These are phyloP conservation scores for Penicillium sp. DNA, from an alignment of 2,329 filamentous ascomycete species.

Conservation along the genomic window DNA sequence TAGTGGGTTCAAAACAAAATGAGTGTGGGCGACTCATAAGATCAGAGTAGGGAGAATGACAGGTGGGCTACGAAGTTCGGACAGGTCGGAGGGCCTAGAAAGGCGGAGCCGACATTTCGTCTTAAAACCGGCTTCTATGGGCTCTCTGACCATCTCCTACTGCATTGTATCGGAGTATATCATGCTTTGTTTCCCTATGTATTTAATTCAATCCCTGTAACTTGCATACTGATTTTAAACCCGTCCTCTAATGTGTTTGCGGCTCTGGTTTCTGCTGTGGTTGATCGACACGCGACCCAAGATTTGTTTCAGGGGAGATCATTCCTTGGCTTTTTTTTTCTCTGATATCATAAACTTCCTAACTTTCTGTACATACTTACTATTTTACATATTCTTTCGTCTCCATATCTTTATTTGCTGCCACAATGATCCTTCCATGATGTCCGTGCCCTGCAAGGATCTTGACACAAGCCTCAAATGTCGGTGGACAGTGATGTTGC, in stretches of 20 bases:
- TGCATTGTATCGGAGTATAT: constrained; percentile 4
- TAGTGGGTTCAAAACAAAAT: constrained; percentile 9
- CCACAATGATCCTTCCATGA: neutral
- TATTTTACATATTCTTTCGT: constrained; percentile 1
- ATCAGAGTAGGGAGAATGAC: constrained; percentile 21
- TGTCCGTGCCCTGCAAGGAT: constrained; percentile 20
- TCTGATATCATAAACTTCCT: neutral
- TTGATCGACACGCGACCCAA: constrained; percentile 13
- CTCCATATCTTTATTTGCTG: neutral
- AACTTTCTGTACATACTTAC: neutral
- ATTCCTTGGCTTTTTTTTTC: neutral
- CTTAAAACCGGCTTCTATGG: constrained; percentile 10
- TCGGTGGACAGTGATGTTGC: constrained; percentile 10
- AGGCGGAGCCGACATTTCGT: constrained; percentile 21
- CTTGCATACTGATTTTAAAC: neutral
- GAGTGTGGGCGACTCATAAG: constrained; percentile 9
- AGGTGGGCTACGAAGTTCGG: constrained; percentile 24
- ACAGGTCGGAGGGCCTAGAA: constrained; percentile 24
- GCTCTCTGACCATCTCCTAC: too few species aligned
- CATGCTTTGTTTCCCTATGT: neutral
- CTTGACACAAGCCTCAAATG: constrained; percentile 2
- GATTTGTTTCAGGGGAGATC: constrained; percentile 10
- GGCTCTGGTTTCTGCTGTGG: neutral
- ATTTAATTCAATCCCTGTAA: neutral
- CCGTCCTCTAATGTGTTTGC: neutral